Conservation (phyloP, 495 filamentous ascomycete species). For the Echria macrotheca region DNA sequence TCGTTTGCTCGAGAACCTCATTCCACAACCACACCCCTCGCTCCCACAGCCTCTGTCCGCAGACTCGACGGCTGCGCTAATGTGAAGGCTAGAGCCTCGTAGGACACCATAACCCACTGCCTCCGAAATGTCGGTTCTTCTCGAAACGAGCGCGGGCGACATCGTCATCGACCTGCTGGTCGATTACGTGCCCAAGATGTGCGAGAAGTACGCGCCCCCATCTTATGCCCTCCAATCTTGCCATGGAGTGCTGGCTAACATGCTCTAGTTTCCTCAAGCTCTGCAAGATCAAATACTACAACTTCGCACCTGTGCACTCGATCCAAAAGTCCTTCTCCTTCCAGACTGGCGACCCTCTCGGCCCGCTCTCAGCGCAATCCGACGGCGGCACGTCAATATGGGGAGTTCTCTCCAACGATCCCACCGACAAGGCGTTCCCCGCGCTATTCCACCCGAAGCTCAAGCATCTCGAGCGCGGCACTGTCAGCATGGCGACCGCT, state of each 20-base stretch:
- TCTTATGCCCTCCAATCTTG: neutral
- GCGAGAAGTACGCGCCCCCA: constrained; percentile 69
- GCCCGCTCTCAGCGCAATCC: constrained; percentile 72
- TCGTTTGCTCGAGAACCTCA: no score
- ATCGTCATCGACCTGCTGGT: constrained; percentile 88
- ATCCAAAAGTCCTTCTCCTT: constrained; percentile 91
- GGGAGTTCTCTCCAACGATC: constrained; percentile 65
- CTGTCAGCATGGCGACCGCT: constrained; percentile 90
- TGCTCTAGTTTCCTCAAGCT: constrained; percentile 82
- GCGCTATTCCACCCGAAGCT: constrained; percentile 76
- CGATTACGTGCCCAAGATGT: constrained; percentile 79
- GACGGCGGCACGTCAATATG: constrained; percentile 91
- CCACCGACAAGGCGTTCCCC: constrained; percentile 71
- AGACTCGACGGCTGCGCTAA: no score
- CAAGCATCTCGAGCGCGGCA: constrained; percentile 80
- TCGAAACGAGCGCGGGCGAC: constrained; percentile 89
- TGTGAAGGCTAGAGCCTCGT: no score
- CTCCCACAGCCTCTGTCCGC: no score
- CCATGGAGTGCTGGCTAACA: no score
- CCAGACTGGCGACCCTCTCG: constrained; percentile 89
- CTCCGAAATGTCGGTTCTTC: constrained; percentile 67
- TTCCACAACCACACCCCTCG: no score
- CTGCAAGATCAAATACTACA: constrained; percentile 97
- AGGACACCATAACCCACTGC: no score
- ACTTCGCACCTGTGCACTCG: constrained; percentile 83